Conservation (phyloP, 192 early-diverging fungal species). For the Martensiomyces pterosporus region DNA sequence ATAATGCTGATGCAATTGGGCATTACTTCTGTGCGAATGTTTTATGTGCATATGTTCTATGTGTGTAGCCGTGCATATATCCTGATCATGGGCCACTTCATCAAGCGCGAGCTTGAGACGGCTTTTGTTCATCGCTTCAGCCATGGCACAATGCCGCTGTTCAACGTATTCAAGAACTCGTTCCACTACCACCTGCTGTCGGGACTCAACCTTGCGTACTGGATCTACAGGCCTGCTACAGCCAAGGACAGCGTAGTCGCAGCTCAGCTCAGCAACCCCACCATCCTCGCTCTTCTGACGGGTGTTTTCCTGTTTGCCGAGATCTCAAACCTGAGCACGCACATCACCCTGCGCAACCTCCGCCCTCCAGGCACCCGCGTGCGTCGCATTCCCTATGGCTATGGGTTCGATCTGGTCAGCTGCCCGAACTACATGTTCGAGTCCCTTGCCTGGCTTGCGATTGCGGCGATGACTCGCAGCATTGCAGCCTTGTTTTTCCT, state of each 20-base stretch:
- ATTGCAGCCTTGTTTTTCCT: conserved; percentile 63
- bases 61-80: conserved; percentile 58
- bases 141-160: conserved; percentile 92
- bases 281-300: conserved; percentile 26
- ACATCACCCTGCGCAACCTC: conserved; percentile 83
- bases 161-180: conserved; percentile 94
- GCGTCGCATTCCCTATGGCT: conserved; percentile 87
- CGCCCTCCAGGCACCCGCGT: conserved; percentile 83
- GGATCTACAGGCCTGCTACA: conserved; percentile 79
- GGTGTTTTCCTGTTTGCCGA: conserved; percentile 58
- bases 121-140: conserved; percentile 90
- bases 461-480: conserved; percentile 70
- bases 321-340: conserved; percentile 79
- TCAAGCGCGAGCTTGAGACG: conserved; percentile 92
- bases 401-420: conserved; percentile 85
- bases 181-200: conserved; percentile 88
- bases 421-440: conserved; percentile 96
- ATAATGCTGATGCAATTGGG: too few relatives aligned
- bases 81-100: conserved; percentile 78
- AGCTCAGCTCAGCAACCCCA: conserved; percentile 43
- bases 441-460: conserved; percentile 71
- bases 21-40: too few relatives aligned
- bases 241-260: conserved; percentile 47
- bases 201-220: conserved; percentile 81
- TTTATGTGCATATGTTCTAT: conserved; percentile 3